A percentile compares a stretch with the other conserved stretches of the same genome.
These are phyloP conservation scores for Thinopyrum obtusiflorum DNA, from an alignment of 202 grass and related monocot genomes.

Conservation along the genomic window DNA sequence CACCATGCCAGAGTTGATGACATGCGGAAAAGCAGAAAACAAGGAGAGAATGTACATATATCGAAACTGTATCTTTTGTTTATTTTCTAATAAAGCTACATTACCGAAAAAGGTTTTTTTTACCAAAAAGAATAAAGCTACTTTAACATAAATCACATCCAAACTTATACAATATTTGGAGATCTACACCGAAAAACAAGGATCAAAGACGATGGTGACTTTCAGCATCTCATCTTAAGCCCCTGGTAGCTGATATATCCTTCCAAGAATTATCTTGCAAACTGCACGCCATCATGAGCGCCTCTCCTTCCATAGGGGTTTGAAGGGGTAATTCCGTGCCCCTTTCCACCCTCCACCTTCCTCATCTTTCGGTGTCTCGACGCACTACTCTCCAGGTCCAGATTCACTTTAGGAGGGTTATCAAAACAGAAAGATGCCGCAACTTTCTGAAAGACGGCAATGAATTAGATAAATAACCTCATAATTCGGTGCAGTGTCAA, in stretches of 20 bases:
- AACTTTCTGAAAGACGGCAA: constrained; percentile 40
- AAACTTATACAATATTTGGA: too few relatives aligned
- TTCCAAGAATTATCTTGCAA: not conserved
- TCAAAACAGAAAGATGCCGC: constrained; percentile 56
- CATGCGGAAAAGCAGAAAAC: too few relatives aligned
- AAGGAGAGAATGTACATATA: too few relatives aligned
- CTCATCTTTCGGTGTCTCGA: constrained; percentile 63
- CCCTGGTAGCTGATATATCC: not conserved
- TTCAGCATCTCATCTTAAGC: too few relatives aligned
- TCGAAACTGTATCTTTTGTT: too few relatives aligned
- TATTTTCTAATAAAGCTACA: too few relatives aligned
- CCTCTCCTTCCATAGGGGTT: constrained; percentile 58
- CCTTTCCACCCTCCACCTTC: constrained; percentile 42
- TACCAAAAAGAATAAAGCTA: too few relatives aligned
- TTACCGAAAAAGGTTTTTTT: too few relatives aligned
- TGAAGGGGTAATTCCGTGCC: constrained; percentile 46
- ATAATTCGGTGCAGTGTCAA: not conserved
- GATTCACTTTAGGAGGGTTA: constrained; percentile 60
- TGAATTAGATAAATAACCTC: not conserved
- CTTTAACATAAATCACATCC: too few relatives aligned
- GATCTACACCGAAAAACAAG: too few relatives aligned
- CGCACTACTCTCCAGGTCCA: constrained; percentile 68
- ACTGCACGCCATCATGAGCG: not conserved
- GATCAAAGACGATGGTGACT: too few relatives aligned
- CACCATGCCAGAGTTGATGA: too few relatives aligned